Evolutionary conservation across 2,329 filamentous ascomycete species (phyloP), one percentile per base, ranked within the genome.

Genomic region (Scopulariopsis brevicaulis): DNA sequence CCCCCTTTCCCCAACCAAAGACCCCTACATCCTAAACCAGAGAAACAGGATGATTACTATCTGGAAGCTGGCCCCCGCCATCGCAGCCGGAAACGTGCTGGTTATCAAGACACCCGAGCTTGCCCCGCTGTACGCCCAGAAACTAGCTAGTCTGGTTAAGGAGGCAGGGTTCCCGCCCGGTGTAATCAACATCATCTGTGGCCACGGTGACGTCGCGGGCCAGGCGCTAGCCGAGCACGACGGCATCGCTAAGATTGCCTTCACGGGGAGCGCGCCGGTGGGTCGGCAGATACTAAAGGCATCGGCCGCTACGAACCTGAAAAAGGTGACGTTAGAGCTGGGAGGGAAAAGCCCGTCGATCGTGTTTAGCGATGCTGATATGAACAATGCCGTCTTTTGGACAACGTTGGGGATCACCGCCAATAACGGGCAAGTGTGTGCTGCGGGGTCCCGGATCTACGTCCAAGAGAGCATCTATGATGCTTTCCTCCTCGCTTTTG

Each of bases 301-400:
- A 72, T 86, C 87, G 12, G 83, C 91, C 0, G 80, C 82, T 48
- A 96, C 91, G 0, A 52, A 85, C 84, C 75, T 96, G 64, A 97
- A 97, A 80, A 81, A 84, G 63, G 70, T 85, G 51, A 94, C 89
- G 0, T 88, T 96, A 70, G 93, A 97, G 70, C 86, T 97, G 1
- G 93, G 93, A 58, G 93, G 93, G 54, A 97, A 97, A 70, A 89
- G 92, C 0, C 93, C 93, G 1, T 96, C 96, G 69, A 96, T 97
- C 63, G 90, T 97, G 37, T 97, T 97, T 67, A 91, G 96, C 67
- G 93, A 97, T 67, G 89, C 93, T 22, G 90, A 97, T 68, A 74
- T 97, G 25, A 91, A 96, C 60, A 75, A 77, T 4, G 94, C 94
- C 2, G 90, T 97, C 0, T 20, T 76, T 69, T 90, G 34, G 54